A percentile compares a stretch with the other conserved stretches of the same genome.
Conservation (phyloP, 208 protist genomes). For the Leishmania tropica region DNA sequence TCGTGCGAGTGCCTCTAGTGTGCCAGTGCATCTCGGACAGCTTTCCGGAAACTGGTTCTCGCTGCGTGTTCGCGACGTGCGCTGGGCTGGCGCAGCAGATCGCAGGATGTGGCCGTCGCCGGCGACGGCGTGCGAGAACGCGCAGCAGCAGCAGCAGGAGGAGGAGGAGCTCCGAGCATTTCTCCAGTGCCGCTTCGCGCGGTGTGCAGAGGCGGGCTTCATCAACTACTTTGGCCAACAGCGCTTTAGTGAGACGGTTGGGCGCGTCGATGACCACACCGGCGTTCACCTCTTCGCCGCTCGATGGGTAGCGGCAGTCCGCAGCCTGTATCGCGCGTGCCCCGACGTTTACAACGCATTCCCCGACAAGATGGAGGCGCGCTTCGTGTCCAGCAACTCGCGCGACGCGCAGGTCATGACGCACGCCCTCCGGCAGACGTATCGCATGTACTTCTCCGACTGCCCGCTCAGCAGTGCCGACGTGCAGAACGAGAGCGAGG, state of each 20-base stretch:
- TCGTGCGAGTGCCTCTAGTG: constrained; percentile 6
- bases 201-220: constrained; percentile 67
- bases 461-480: constrained; percentile 34
- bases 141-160: neutral
- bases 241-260: constrained; percentile 85
- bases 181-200: constrained; percentile 39
- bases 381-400: constrained; percentile 44
- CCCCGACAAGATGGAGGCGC: constrained; percentile 63
- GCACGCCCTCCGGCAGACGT: constrained; percentile 55
- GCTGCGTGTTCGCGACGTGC: constrained; percentile 56
- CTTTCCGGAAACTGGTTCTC: constrained; percentile 77
- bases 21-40: constrained; percentile 40
- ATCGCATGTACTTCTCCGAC: constrained; percentile 61
- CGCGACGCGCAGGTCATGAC: constrained; percentile 74
- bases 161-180: neutral
- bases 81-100: constrained; percentile 12
- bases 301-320: constrained; percentile 57
- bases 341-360: constrained; percentile 62
- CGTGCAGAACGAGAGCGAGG: constrained; percentile 34
- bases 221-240: constrained; percentile 97
- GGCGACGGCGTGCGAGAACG: neutral
- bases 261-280: constrained; percentile 55
- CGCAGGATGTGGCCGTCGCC: neutral
- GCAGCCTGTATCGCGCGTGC: constrained; percentile 46
- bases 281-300: constrained; percentile 74